These are phyloP conservation scores for Xylariaceae sp. DNA, from an alignment of 2,329 filamentous ascomycete species.

Conservation along the genomic window DNA sequence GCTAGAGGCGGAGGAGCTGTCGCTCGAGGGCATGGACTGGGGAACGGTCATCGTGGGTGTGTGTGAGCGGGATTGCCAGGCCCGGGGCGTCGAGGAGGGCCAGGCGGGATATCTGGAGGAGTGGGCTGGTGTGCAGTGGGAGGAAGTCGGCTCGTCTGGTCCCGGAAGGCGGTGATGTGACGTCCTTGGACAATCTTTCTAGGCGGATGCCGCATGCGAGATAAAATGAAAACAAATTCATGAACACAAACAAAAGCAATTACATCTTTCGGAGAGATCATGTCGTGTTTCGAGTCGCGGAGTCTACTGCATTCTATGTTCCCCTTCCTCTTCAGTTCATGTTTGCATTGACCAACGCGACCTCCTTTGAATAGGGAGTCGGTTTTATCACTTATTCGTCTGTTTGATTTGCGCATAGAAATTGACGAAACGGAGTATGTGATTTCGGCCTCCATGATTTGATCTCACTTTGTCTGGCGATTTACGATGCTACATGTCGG, in stretches of 20 bases:
- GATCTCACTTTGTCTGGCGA: too few species aligned
- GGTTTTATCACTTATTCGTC: not conserved
- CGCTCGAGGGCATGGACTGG: slow-evolving; percentile 89
- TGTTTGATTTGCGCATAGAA: not conserved
- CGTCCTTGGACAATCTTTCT: not conserved
- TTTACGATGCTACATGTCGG: too few species aligned
- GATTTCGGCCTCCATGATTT: not conserved
- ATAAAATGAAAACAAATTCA: not conserved
- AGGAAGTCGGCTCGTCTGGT: slow-evolving; percentile 52
- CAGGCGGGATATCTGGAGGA: slow-evolving; percentile 81
- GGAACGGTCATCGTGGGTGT: slow-evolving; percentile 85
- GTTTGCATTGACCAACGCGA: too few species aligned
- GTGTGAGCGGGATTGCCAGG: slow-evolving; percentile 73
- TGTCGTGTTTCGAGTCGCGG: not conserved
- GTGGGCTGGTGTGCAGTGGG: slow-evolving; percentile 98
- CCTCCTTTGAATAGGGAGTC: too few species aligned
- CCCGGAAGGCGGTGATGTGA: slow-evolving; percentile 9
- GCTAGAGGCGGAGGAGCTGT: slow-evolving; percentile 71
- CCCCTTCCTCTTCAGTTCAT: too few species aligned
- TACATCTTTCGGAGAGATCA: not conserved
- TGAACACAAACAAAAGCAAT: not conserved
- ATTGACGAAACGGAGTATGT: not conserved
- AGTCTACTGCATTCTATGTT: not conserved
- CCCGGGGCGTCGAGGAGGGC: slow-evolving; percentile 51
- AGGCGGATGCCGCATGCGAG: not conserved